Evolutionary conservation across 2,329 filamentous ascomycete species (phyloP).

Genomic region (Xylaria arbuscula): DNA sequence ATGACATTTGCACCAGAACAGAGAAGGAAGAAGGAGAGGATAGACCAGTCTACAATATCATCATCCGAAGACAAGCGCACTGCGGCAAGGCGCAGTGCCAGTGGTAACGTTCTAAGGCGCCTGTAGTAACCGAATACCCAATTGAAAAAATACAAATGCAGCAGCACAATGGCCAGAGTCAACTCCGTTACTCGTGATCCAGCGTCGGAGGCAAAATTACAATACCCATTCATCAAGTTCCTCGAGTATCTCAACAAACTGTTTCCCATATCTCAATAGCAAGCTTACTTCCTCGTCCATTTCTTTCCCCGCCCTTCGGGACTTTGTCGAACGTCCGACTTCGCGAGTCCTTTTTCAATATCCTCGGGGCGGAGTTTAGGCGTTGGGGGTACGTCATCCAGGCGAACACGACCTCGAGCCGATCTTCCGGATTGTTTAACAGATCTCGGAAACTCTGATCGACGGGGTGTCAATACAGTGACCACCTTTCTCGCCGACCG

Average conservation of each 20-base stretch:
- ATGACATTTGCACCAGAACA: constrained; percentile 78
- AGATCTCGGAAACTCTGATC: constrained; percentile 69
- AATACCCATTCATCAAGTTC: constrained; percentile 20
- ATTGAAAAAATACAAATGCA: constrained; percentile 24
- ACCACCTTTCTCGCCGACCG: constrained; percentile 73
- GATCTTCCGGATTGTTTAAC: constrained; percentile 58
- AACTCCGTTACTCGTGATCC: constrained; percentile 19
- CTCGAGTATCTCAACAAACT: constrained; percentile 3
- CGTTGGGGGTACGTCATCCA: constrained; percentile 70
- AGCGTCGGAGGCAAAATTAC: constrained; percentile 22
- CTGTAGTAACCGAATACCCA: constrained; percentile 65
- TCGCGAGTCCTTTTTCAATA: constrained; percentile 67
- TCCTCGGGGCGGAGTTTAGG: constrained; percentile 65
- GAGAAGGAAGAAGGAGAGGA: constrained; percentile 58
- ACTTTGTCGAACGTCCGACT: constrained; percentile 45
- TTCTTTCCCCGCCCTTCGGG: constrained; percentile 47
- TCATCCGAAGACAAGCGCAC: constrained; percentile 46
- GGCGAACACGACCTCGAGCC: constrained; percentile 56
- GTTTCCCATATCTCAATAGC: constrained; percentile 1
- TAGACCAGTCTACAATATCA: constrained; percentile 38
- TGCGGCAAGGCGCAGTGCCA: constrained; percentile 74
- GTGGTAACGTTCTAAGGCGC: constrained; percentile 74
- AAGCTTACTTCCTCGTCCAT: constrained; percentile 46
- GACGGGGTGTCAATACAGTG: constrained; percentile 70
- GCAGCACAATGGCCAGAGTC: constrained; percentile 20